Evolutionary conservation across 169 alveolate genomes (phyloP), one percentile per base, ranked within the genome.

Genomic region (Babesia divergens): DNA sequence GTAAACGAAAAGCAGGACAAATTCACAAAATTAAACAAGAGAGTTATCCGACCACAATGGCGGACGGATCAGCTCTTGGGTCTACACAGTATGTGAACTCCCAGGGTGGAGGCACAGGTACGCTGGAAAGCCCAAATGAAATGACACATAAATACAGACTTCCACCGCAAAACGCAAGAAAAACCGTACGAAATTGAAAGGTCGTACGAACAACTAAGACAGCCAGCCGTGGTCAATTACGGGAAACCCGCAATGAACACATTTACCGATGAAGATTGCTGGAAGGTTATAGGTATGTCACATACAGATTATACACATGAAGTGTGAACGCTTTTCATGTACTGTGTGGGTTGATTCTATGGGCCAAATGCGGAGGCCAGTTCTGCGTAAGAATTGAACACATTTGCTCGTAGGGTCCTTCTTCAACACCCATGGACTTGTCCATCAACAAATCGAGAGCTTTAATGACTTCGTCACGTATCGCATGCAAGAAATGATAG

Each of bases 391-490:
- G 14, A 24, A 13, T 1, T 3, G 35, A 16, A 2, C 5, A 13
- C 2, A 50, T 5, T 18, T 37, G 14, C 54, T 1, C 28, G 43
- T 52, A 80, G 93, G 93, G 2, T 84, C 93, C 0, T 88, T 88
- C 74, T 88, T 88, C 77, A 86, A 81, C n/a, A 82, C 89, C 42
- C 93, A 89, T 34, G 99, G 99, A 24, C 83, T 97, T 34, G 99
- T 97, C 14, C 93, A 95, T 32, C 99, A 97, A 80, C 98, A 96
- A 89, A 89, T 97, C 22, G 98, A 96, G 53, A 94, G 98, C 37
- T 97, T 94, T 86, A 94, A 97, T 81, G 97, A 97, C 70, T 97
- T 96, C 72, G 90, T 96, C 16, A 93, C 90, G 53, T 94, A 90
- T 90, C 94, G 95, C 74, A 86, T 97, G 89, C 97, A 95, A 82